phyloP scores from a whole-genome alignment of 768 basidiomycete genomes.

The Lactarius pseudohatsudake region DNA sequence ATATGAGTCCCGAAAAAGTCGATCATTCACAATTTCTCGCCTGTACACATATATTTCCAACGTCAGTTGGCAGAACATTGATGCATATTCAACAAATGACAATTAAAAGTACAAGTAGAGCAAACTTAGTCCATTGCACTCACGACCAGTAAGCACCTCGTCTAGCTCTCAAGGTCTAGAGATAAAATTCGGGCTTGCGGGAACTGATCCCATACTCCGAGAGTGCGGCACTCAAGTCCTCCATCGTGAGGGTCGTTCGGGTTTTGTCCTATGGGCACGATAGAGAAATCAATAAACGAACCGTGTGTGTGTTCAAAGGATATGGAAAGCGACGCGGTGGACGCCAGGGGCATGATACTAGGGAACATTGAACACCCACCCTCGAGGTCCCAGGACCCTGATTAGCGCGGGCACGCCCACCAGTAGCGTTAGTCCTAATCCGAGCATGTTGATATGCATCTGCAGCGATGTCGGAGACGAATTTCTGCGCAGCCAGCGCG shows the following conservation, averaged over 20 bases:
- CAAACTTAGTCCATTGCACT: conserved; percentile 13
- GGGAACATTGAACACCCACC: conserved; percentile 41
- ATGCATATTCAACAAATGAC: conserved; percentile 20
- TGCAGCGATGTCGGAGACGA: conserved; percentile 93
- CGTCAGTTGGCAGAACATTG: conserved; percentile 1
- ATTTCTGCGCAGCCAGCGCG: conserved; percentile 95
- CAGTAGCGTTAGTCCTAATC: conserved; percentile 84
- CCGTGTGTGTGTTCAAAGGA: background rate
- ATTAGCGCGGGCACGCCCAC: conserved; percentile 66
- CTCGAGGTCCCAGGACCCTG: conserved; percentile 63
- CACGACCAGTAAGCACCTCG: conserved; percentile 2
- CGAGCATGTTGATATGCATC: conserved; percentile 98
- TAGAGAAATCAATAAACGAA: background rate
- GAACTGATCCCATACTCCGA: conserved; percentile 95
- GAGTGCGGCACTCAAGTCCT: conserved; percentile 89
- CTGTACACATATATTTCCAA: conserved; percentile 8
- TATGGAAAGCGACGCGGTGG: background rate
- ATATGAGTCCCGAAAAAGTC: background rate
- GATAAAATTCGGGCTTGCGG: conserved; percentile 92
- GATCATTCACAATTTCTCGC: background rate
- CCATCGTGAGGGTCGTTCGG: conserved; percentile 94
- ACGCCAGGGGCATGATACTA: background rate
- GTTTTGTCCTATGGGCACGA: conserved; percentile 72
- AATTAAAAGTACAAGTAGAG: conserved; percentile 24
- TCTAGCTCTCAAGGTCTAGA: conserved; percentile 41